phyloP scores from a whole-genome alignment of 78 protist species.

The Mastigamoeba balamuthi region DNA sequence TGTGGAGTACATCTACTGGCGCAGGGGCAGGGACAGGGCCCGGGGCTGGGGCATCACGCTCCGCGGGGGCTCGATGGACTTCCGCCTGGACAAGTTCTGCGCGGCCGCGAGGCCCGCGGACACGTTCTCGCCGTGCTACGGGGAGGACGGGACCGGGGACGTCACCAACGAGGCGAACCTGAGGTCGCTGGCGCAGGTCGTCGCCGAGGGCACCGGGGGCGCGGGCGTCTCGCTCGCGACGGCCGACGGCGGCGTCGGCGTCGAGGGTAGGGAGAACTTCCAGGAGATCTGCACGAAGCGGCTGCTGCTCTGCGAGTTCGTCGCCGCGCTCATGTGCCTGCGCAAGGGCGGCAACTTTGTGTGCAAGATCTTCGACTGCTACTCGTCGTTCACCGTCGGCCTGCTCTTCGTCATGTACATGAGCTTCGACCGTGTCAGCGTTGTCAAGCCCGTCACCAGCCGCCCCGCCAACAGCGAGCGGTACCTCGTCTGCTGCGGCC shows the following conservation, averaged over 20 bases:
- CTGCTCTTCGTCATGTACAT: conserved; percentile 42
- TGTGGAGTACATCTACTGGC: conserved; percentile 71
- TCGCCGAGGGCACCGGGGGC: conserved; percentile 22
- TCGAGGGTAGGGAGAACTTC: conserved; percentile 47
- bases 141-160: conserved; percentile 48
- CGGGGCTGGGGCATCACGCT: conserved; percentile 57
- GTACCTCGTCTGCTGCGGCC: conserved; percentile 3
- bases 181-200: conserved; percentile 13
- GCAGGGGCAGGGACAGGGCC: conserved; percentile 19
- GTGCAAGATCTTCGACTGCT: conserved; percentile 82
- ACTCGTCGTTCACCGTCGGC: conserved; percentile 61
- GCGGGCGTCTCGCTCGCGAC: conserved; percentile 53
- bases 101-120: conserved; percentile 36
- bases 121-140: conserved; percentile 56
- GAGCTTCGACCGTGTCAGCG: conserved; percentile 47
- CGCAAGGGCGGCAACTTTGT: conserved; percentile 69
- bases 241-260: conserved; percentile 69
- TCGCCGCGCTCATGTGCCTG: conserved; percentile 37
- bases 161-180: conserved; percentile 41
- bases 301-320: conserved; percentile 69
- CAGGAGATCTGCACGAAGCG: conserved; percentile 57
- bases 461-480: conserved; percentile 90
- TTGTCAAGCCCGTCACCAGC: conserved; percentile 75
- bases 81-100: conserved; percentile 40
- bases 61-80: conserved; percentile 53